These are phyloP conservation scores for Trifolium fragiferum DNA, from an alignment of 306 rosid genomes.

Conservation along the genomic window DNA sequence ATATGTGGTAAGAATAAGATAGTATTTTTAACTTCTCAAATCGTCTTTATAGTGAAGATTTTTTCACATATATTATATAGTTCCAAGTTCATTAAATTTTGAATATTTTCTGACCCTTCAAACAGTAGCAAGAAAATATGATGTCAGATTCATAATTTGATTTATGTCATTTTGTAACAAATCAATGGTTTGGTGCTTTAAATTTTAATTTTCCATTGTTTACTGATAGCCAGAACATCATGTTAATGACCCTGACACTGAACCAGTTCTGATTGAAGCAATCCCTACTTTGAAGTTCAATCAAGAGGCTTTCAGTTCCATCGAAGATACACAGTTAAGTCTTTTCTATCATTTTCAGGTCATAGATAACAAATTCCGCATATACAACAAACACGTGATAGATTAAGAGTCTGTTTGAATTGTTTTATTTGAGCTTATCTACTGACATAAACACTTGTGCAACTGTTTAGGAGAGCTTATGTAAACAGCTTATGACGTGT, in stretches of 20 bases:
- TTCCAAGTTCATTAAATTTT: constrained; percentile 22
- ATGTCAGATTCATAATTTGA: constrained; percentile 1
- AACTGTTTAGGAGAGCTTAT: background rate
- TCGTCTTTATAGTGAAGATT: background rate
- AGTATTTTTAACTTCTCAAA: constrained; percentile 7
- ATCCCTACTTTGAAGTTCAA: constrained; percentile 91
- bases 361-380: background rate
- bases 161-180: constrained; percentile 27
- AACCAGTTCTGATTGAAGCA: constrained; percentile 80
- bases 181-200: constrained; percentile 36
- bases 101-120: constrained; percentile 19
- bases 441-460: background rate
- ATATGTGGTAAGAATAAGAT: constrained; percentile 9
- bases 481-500: background rate
- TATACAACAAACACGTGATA: background rate
- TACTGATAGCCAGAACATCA: constrained; percentile 83
- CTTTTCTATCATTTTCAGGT: constrained; percentile 25
- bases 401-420: background rate
- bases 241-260: constrained; percentile 68
- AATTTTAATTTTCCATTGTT: constrained; percentile 60
- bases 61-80: background rate
- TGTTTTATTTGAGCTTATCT: background rate
- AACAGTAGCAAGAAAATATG: background rate
- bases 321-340: constrained; percentile 88
- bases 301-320: constrained; percentile 78